Evolutionary conservation across 352 stramenopile genomes (phyloP), one percentile per base, ranked within the genome.

Genomic region (Globisporangium okanoganense): DNA sequence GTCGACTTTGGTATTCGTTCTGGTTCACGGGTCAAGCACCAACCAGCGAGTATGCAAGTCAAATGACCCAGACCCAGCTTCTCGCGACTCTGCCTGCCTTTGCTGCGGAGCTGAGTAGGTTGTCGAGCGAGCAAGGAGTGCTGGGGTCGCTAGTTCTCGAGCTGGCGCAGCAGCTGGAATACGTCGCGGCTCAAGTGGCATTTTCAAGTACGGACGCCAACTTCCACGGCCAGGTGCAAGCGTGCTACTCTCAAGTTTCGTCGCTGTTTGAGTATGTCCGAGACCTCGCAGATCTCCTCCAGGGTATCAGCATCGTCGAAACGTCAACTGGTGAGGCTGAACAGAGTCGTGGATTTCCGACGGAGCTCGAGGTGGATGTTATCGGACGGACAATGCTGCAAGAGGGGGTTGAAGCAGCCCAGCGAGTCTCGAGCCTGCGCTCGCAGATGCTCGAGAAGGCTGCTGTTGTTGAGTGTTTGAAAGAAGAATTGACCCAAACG

Each of bases 151-250:
- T 57, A 5, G 68, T 78, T 18, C 64, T 82, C 38, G 78, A 85
- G 58, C 50, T 82, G 51, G 70, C 71, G 8, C 75, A 87, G 52
- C 75, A 85, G 58, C 59, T 87, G 67, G 76, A 84, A 48, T 80
- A 79, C 54, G 40, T 79, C 36, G 67, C 66, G 1, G 79, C 72
- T 38, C 69, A 71, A 38, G 40, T 79, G n/a, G 40, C 41, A 22
- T 20, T 53, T 12, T 36, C 12, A 33, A 66, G 35, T 20, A 51
- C 53, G 1, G 57, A 69, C 22, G 63, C 59, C 6, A 71, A 29
- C 25, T 68, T 82, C 27, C 70, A 82, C 35, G 58, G 53, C 18
- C 64, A 27, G 12, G 48, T 87, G 10, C 75, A 85, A 52, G 56
- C 3, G 5, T 80, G 64, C 25, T 85, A 80, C 48, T 51, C 61